Conservation (phyloP, 352 stramenopile genomes). For the Pythium guiyangense region DNA sequence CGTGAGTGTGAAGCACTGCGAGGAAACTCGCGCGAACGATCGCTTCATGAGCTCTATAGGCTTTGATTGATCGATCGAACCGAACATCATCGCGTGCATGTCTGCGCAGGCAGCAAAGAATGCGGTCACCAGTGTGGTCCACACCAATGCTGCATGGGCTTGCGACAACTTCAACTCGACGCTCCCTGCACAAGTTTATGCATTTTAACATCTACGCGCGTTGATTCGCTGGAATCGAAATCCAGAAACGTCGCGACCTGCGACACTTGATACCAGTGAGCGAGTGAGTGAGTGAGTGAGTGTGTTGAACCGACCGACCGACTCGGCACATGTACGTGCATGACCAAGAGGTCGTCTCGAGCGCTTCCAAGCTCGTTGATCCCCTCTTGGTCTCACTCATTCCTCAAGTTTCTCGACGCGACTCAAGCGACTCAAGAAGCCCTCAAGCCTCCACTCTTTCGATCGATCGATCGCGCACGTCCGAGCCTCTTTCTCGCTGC, state of each 20-base stretch:
- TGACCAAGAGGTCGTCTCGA: background rate
- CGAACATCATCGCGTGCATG: too few relatives aligned
- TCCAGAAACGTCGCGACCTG: background rate
- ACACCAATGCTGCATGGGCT: conserved; percentile 23
- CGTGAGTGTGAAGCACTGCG: too few relatives aligned
- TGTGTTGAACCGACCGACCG: background rate
- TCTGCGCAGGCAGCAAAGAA: background rate
- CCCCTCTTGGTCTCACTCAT: conserved; percentile 17
- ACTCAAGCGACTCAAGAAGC: conserved; percentile 23
- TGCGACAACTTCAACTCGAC: conserved; percentile 17
- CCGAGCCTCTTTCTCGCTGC: background rate
- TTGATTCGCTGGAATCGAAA: conserved; percentile 2
- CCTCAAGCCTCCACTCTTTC: background rate
- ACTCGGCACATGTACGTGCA: background rate
- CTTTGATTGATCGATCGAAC: background rate
- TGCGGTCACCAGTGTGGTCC: background rate
- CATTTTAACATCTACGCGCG: background rate
- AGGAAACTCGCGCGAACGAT: too few relatives aligned
- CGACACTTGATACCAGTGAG: background rate
- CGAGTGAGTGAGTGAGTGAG: background rate
- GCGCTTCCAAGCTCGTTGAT: background rate
- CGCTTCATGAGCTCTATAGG: too few relatives aligned
- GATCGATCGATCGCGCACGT: too few relatives aligned
- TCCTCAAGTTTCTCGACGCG: conserved; percentile 40
- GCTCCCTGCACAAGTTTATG: conserved; percentile 6